Conservation (phyloP, 129 eudicot species). For the Ambrosia artemisiifolia region DNA sequence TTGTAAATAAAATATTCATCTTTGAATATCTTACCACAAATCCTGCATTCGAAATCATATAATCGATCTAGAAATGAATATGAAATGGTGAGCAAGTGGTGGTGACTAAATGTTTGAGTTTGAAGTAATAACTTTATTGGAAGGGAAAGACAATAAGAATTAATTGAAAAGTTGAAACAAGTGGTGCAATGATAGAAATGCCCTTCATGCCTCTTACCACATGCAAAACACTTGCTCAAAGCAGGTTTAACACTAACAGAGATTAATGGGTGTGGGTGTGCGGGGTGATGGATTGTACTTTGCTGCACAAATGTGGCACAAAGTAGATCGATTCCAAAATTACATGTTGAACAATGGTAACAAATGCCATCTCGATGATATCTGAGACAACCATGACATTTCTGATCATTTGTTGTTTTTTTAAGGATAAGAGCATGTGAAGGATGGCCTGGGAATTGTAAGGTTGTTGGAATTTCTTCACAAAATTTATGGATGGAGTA, state of each 20-base stretch:
- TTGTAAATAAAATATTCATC: neutral
- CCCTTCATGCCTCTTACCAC: neutral
- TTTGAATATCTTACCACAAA: neutral
- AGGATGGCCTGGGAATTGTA: neutral
- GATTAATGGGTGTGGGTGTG: neutral
- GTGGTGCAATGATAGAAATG: neutral
- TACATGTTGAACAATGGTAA: neutral
- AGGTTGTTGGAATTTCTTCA: neutral
- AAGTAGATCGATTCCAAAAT: neutral
- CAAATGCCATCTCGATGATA: neutral
- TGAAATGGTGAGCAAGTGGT: neutral
- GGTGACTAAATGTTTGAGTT: neutral
- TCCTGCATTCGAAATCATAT: neutral
- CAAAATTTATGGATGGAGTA: conserved; percentile 1
- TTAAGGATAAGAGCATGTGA: neutral
- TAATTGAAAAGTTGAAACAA: conserved; percentile 7
- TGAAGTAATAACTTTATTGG: neutral
- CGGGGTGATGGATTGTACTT: neutral
- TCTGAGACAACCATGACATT: too few species aligned
- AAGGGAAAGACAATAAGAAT: conserved; percentile 1
- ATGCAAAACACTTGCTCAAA: neutral
- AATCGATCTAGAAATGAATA: neutral
- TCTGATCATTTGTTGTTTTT: neutral
- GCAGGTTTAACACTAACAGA: neutral
- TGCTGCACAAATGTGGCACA: neutral